A percentile compares a stretch with the other conserved stretches of the same genome.
Conservation (phyloP, 1,284 basidiomycete species). For the Xerocomus minutiporus region DNA sequence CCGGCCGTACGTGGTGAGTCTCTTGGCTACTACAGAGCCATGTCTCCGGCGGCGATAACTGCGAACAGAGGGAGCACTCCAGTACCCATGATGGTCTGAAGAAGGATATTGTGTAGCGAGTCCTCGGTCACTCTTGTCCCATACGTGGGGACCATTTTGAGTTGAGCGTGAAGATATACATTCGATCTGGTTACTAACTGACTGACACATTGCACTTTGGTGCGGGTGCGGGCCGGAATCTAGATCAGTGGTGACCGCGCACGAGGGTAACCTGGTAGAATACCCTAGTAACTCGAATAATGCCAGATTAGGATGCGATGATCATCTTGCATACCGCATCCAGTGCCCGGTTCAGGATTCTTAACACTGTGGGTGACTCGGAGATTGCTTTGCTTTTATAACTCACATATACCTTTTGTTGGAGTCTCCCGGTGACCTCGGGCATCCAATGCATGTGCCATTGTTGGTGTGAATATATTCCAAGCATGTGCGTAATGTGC, state of each 20-base stretch:
- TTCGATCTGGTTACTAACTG: background rate
- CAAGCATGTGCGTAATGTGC: background rate
- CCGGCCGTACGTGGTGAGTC: conserved; percentile 36
- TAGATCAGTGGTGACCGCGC: conserved; percentile 14
- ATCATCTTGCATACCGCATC: background rate
- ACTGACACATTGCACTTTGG: background rate
- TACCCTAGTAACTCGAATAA: conserved; percentile 3
- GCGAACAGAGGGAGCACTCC: conserved; percentile 14
- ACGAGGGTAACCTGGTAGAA: conserved; percentile 12
- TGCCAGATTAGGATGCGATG: conserved; percentile 9
- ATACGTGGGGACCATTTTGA: background rate
- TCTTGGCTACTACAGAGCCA: conserved; percentile 44
- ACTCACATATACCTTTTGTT: background rate
- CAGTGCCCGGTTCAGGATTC: background rate
- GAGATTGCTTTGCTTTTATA: background rate
- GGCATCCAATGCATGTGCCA: background rate
- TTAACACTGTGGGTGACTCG: background rate
- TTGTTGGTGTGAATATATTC: background rate
- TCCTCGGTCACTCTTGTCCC: conserved; percentile 11
- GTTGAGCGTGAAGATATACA: background rate
- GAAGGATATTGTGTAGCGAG: conserved; percentile 8
- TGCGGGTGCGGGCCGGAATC: conserved; percentile 5
- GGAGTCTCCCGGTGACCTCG: background rate
- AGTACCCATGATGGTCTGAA: conserved; percentile 14
- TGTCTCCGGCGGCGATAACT: conserved; percentile 33